Evolutionary conservation across 148 eudicot genomes (phyloP).

Genomic region (Vaccinium myrtillus): DNA sequence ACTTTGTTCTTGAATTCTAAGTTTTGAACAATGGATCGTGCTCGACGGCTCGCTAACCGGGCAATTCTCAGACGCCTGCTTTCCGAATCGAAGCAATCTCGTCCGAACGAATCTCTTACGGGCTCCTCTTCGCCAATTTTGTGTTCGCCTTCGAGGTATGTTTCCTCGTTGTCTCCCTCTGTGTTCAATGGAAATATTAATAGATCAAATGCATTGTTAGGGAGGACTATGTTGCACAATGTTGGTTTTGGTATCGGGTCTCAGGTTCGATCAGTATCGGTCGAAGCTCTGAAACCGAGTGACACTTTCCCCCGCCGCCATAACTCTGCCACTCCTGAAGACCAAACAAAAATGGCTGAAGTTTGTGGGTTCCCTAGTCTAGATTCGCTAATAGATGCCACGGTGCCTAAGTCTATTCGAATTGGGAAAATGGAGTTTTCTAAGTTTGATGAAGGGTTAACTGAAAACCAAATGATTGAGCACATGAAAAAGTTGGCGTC

Average conservation of each 20-base stretch:
- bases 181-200: conserved; percentile 17
- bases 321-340: conserved; percentile 83
- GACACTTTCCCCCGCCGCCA: conserved; percentile 90
- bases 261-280: conserved; percentile 62
- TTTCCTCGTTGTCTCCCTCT: conserved; percentile 63
- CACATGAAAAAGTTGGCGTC: conserved; percentile 77
- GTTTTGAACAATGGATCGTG: conserved; percentile 63
- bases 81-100: conserved; percentile 43
- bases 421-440: conserved; percentile 53
- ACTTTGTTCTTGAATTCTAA: conserved; percentile 10
- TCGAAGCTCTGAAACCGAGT: conserved; percentile 73
- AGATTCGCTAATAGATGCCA: conserved; percentile 73
- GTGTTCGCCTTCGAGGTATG: conserved; percentile 51
- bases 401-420: conserved; percentile 85
- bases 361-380: conserved; percentile 60
- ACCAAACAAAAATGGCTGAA: conserved; percentile 66
- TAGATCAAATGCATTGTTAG: conserved; percentile 25
- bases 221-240: conserved; percentile 27
- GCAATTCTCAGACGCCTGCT: conserved; percentile 65
- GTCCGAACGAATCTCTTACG: conserved; percentile 23
- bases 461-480: conserved; percentile 81
- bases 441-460: conserved; percentile 77
- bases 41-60: conserved; percentile 65
- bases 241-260: conserved; percentile 27
- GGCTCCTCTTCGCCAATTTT: conserved; percentile 20